These are phyloP conservation scores for Samsoniella hepiali DNA, from an alignment of 2,329 filamentous ascomycete genomes.

Conservation along the genomic window DNA sequence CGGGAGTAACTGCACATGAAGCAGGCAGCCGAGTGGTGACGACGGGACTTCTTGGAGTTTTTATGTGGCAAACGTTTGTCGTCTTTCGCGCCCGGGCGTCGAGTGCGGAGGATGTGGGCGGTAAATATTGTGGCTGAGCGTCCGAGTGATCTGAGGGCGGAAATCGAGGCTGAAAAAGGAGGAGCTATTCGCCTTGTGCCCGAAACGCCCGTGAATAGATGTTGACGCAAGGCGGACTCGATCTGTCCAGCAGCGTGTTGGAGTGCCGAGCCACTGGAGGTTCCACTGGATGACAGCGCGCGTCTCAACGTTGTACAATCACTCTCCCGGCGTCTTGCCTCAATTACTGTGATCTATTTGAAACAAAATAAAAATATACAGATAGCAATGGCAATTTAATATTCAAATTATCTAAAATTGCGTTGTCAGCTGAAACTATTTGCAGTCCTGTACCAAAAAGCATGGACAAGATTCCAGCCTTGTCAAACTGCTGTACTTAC, in stretches of 20 bases:
- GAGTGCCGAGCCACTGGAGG: not conserved
- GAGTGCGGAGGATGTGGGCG: not conserved
- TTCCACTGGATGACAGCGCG: not conserved
- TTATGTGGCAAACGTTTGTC: constrained; percentile 5
- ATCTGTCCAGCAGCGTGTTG: not conserved
- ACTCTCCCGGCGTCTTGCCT: too few species aligned
- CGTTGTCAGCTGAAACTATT: too few species aligned
- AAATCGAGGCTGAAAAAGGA: not conserved
- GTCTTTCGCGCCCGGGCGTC: not conserved
- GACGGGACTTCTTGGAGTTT: not conserved
- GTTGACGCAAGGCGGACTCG: constrained; percentile 11
- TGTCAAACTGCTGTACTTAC: not conserved
- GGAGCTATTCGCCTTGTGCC: not conserved
- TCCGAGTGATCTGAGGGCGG: not conserved
- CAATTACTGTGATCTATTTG: too few species aligned
- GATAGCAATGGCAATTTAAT: too few species aligned
- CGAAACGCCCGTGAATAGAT: not conserved
- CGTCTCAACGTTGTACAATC: too few species aligned
- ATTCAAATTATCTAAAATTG: too few species aligned
- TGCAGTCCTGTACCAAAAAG: too few species aligned
- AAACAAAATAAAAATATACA: too few species aligned
- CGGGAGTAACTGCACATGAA: not conserved
- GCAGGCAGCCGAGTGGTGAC: constrained; percentile 11
- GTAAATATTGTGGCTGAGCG: not conserved
- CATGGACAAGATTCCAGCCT: too few species aligned